Base-by-base conservation (phyloP, 2,329 filamentous ascomycete species). In the Aspergillus hortae region DNA sequence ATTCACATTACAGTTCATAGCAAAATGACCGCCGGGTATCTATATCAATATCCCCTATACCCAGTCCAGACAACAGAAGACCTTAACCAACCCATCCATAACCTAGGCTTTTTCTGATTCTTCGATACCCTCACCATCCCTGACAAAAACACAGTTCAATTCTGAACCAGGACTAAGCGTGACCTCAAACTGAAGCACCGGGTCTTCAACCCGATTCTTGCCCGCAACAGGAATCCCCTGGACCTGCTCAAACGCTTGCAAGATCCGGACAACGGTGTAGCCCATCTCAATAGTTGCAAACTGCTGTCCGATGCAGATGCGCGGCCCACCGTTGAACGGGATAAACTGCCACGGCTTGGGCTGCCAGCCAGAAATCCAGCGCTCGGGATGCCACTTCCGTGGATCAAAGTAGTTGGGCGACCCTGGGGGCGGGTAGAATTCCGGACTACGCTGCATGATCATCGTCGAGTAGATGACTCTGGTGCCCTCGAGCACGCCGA, bases 281-380 rank as follows among this genome's bases (percentile, higher is more conserved):
- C 75, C 77, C 78, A 83, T 82, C 67, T 83, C 80, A 2, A 80
- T 77, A 65, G 79, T 75, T 3, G 81, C 81, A 67, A 84, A 83
- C 54, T 83, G 80, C 67, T 83, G 80, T 1, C 80, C 80, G 32
- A 83, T 78, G 55, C 81, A 83, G 45, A 81, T 79, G 10, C 78
- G 65, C 2, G 78, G 77, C 0, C 78, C 79, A 2, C 77, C 77
- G 49, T 80, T 79, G 52, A 81, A 81, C 0, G 79, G 79, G 42
- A 80, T 75, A 51, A 78, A 82, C n/a, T 78, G 73, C 77, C 79
- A 81, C 1, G 77, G 74, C 59, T 72, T 76, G 0, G 79, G 79
- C 44, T 74, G 73, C 78, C 78, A 80, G 17, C 64, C 65, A 17
- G 75, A 75, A 10, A 63, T 53, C 79, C 78, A 81, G 7, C 79